Conservation (phyloP, 495 filamentous ascomycete genomes). For the Penicillium turbatum region DNA sequence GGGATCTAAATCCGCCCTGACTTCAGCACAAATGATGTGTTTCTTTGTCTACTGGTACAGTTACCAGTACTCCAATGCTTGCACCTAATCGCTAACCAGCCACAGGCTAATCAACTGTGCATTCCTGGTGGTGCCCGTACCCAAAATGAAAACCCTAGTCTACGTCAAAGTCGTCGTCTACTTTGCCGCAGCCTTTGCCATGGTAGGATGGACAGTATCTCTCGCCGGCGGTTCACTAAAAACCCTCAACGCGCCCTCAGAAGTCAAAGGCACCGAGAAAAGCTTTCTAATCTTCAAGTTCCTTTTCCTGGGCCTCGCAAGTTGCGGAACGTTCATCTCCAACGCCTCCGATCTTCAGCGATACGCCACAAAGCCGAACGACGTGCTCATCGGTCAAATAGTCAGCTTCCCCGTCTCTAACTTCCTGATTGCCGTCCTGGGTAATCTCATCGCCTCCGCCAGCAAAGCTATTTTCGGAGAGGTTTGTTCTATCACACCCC, state of each 20-base stretch:
- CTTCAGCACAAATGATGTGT: conserved; percentile 36
- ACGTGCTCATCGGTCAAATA: conserved; percentile 33
- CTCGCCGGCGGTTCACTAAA: conserved; percentile 24
- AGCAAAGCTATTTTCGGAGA: conserved; percentile 23
- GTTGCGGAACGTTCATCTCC: conserved; percentile 45
- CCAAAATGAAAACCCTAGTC: conserved; percentile 35
- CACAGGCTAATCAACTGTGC: conserved; percentile 30
- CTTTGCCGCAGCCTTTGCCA: conserved; percentile 29
- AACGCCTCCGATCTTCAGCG: conserved; percentile 44
- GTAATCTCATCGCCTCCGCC: conserved; percentile 22
- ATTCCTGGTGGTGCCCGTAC: conserved; percentile 33
- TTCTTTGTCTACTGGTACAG: conserved; percentile 33
- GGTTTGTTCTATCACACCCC: conserved; percentile 1
- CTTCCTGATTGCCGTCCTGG: conserved; percentile 22
- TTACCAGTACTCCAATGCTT: not conserved
- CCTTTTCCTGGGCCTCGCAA: conserved; percentile 34
- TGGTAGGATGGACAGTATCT: conserved; percentile 33
- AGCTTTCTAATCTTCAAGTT: conserved; percentile 32
- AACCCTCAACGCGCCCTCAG: conserved; percentile 23
- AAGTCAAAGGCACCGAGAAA: conserved; percentile 25
- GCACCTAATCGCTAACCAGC: not conserved
- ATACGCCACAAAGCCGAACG: conserved; percentile 32
- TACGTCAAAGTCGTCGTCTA: conserved; percentile 34
- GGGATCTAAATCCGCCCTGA: conserved; percentile 31
- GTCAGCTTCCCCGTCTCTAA: conserved; percentile 34